These are phyloP conservation scores for Lotus japonicus DNA, from an alignment of 306 rosid species.

Conservation along the genomic window DNA sequence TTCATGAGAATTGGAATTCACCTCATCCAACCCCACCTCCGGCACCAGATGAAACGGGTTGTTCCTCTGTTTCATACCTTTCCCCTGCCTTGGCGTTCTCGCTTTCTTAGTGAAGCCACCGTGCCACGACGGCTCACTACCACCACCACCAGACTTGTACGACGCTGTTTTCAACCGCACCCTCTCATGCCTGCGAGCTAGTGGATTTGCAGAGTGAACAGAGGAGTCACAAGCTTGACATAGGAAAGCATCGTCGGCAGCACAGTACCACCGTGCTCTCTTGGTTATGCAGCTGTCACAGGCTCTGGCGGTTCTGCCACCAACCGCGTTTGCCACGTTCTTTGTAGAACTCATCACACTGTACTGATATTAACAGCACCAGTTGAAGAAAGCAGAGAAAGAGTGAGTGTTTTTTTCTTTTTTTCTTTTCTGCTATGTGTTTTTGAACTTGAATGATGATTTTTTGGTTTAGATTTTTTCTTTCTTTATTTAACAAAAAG, in stretches of 20 bases:
- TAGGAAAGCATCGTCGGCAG: constrained; percentile 93
- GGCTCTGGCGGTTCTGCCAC: constrained; percentile 80
- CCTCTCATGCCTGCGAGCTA: constrained; percentile 68
- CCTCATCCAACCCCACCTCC: constrained; percentile 55
- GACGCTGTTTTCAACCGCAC: constrained; percentile 60
- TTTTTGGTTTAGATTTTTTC: not conserved
- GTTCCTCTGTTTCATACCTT: not conserved
- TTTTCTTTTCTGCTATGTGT: no score
- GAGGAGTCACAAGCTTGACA: constrained; percentile 77
- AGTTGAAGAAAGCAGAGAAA: no score
- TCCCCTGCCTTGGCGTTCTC: constrained; percentile 67
- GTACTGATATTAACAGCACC: no score
- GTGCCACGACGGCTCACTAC: constrained; percentile 56
- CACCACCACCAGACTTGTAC: not conserved
- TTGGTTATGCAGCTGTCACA: constrained; percentile 84
- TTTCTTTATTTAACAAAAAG: no score
- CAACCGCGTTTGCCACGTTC: constrained; percentile 44
- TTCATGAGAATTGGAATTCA: constrained; percentile 33
- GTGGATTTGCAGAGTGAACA: constrained; percentile 78
- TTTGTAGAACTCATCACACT: constrained; percentile 37
- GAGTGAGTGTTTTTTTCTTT: no score
- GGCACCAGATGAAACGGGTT: constrained; percentile 59
- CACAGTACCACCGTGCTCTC: constrained; percentile 94
- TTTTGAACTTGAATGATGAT: no score
- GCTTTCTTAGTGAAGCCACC: constrained; percentile 61